Evolutionary conservation across 805 yeast species (phyloP), one percentile per base, ranked within the genome.

Genomic region (Brettanomyces bruxellensis): DNA sequence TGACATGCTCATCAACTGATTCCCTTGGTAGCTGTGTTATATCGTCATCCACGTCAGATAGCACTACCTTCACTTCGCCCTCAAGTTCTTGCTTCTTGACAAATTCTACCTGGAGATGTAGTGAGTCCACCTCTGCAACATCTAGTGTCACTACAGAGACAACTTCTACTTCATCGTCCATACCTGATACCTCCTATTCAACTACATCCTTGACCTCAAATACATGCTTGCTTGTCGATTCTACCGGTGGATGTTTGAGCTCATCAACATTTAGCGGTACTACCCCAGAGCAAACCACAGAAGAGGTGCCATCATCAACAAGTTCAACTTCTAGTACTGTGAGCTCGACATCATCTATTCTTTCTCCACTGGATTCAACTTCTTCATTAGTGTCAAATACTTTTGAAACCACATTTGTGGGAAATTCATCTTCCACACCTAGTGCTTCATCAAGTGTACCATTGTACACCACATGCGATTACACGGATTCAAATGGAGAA

Each of bases 181-280:
- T 7, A 28, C 9, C 32, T 28, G 32, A 7, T 28, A 9, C 32
- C 32, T 7, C 32, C 11, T 28, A 6, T 28, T 28, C 32, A 28
- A 28, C 32, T 18, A 2, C 18, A 18, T 18, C 18, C 18, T 18
- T 18, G 18, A 18, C 18, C 3, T 28, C 32, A 9, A 28, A 9
- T 9, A 28, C 32, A 28, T 28, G 32, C 11, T 28, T 3, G 11
- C 9, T 28, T 6, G 11, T 28, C 11, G 32, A 9, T 28, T 40
- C 28, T 40, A 23, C 42, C 3, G 11, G 18, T 12, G 41, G 34
- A 4, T 44, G 41, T 23, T 18, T 14, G 4, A 13, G 40, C 18
- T 34, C 38, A 3, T 41, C 44, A 3, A 39, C 46, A 12, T 24
- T 49, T 24, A n/a, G 30, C 4, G 4, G 48, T 12, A 25, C 48